Percentiles rank a stretch among this genome's conserved stretches.
These are phyloP conservation scores for Melaleuca quinquenervia DNA, from an alignment of 345 rosid genomes.

Conservation along the genomic window DNA sequence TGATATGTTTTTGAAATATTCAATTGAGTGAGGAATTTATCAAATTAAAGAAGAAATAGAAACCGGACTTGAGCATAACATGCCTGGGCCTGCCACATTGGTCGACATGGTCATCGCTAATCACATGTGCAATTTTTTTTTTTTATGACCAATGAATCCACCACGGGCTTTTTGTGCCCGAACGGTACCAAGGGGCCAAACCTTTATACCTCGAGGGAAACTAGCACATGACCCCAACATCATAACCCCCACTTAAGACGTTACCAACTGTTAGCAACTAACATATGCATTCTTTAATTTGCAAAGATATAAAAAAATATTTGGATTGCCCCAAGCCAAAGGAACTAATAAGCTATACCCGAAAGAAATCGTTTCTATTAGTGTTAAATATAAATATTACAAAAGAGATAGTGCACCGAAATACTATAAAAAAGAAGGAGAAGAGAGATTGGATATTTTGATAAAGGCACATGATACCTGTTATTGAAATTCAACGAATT, in stretches of 20 bases:
- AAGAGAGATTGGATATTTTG: background rate
- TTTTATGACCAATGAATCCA: too few species aligned
- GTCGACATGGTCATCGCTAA: background rate
- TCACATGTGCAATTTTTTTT: too few species aligned
- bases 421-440: background rate
- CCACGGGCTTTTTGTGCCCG: too few species aligned
- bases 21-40: rapidly evolving
- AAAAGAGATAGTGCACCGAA: background rate
- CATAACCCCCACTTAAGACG: too few species aligned
- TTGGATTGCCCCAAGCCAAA: background rate
- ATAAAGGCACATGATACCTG: background rate
- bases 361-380: background rate
- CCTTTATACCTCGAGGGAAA: too few species aligned
- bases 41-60: too few species aligned
- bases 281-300: background rate
- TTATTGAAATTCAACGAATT: background rate
- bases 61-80: background rate
- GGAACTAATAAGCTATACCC: background rate
- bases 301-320: background rate
- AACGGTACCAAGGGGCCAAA: too few species aligned
- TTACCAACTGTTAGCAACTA: too few species aligned
- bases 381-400: background rate
- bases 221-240: too few species aligned
- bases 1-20: background rate
- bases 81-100: background rate